A percentile compares a stretch with the other conserved stretches of the same genome.
Evolutionary conservation across 2,329 filamentous ascomycete genomes (phyloP).

Genomic region (Aspergillus ochraceus): DNA sequence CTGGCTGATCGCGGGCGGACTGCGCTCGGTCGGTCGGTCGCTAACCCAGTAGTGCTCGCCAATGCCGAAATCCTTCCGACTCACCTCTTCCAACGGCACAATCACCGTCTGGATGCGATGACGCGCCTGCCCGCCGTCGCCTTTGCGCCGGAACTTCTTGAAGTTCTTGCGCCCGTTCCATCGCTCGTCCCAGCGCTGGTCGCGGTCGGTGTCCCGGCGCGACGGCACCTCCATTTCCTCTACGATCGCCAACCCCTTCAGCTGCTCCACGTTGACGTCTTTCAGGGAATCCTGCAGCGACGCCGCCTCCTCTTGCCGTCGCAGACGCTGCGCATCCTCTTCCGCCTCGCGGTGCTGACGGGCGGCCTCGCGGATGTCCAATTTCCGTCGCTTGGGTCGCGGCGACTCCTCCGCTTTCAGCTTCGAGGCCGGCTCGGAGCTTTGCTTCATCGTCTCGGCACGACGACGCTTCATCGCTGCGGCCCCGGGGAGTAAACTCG

Average conservation of each 20-base stretch:
- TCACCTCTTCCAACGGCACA: conserved; percentile 69
- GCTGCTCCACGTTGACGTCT: conserved; percentile 68
- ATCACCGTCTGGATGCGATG: conserved; percentile 59
- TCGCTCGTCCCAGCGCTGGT: conserved; percentile 74
- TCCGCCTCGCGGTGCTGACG: conserved; percentile 53
- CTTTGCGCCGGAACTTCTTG: conserved; percentile 69
- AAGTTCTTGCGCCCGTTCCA: conserved; percentile 98
- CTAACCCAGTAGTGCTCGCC: conserved; percentile 73
- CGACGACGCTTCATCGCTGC: conserved; percentile 77
- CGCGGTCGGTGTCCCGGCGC: conserved; percentile 30
- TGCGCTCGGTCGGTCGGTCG: conserved; percentile 24
- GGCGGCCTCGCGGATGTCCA: conserved; percentile 69
- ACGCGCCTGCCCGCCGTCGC: conserved; percentile 35
- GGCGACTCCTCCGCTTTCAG: conserved; percentile 31
- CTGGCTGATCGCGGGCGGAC: conserved; percentile 2
- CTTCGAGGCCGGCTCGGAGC: conserved; percentile 29
- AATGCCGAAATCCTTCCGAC: conserved; percentile 69
- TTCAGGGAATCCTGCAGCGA: conserved; percentile 57
- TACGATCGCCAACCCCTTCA: conserved; percentile 72
- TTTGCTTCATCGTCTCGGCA: conserved; percentile 58
- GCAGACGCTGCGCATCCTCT: conserved; percentile 53
- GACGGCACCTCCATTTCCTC: conserved; percentile 69
- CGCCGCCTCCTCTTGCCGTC: conserved; percentile 67
- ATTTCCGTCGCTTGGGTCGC: conserved; percentile 56
- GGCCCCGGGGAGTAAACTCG: conserved; percentile 73